Conservation (phyloP, 352 stramenopile species). For the Phytophthora pini region DNA sequence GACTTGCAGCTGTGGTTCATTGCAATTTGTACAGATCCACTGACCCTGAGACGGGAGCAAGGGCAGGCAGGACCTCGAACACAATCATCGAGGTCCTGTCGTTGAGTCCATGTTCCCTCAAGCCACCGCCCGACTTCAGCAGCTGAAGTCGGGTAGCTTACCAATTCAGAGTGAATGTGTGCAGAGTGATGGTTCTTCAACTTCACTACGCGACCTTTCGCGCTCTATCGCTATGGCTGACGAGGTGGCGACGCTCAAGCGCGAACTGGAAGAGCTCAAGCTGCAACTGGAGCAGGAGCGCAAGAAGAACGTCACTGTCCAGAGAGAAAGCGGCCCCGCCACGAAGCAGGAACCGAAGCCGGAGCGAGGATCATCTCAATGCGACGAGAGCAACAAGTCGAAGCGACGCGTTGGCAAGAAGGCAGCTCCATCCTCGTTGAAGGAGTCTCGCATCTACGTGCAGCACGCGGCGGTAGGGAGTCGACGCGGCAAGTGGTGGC, state of each 20-base stretch:
- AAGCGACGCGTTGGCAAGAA: constrained; percentile 11
- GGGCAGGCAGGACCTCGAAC: too few relatives aligned
- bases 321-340: neutral
- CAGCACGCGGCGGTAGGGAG: constrained; percentile 51
- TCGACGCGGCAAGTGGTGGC: constrained; percentile 71
- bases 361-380: constrained; percentile 7
- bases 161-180: too few relatives aligned
- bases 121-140: too few relatives aligned
- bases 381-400: constrained; percentile 5
- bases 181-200: constrained; percentile 64
- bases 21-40: too few relatives aligned
- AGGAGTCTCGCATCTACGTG: constrained; percentile 23
- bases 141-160: too few relatives aligned
- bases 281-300: constrained; percentile 56
- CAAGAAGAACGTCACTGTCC: constrained; percentile 29
- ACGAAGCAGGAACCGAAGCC: constrained; percentile 10
- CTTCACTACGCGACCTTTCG: constrained; percentile 29
- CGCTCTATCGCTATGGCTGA: constrained; percentile 27
- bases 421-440: neutral
- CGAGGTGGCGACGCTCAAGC: constrained; percentile 58
- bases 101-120: too few relatives aligned
- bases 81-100: too few relatives aligned
- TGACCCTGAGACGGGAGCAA: too few relatives aligned
- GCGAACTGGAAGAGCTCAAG: constrained; percentile 62
- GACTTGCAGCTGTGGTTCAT: too few relatives aligned